Evolutionary conservation across 208 protist genomes (phyloP).

Genomic region (Leishmania gerbilli): DNA sequence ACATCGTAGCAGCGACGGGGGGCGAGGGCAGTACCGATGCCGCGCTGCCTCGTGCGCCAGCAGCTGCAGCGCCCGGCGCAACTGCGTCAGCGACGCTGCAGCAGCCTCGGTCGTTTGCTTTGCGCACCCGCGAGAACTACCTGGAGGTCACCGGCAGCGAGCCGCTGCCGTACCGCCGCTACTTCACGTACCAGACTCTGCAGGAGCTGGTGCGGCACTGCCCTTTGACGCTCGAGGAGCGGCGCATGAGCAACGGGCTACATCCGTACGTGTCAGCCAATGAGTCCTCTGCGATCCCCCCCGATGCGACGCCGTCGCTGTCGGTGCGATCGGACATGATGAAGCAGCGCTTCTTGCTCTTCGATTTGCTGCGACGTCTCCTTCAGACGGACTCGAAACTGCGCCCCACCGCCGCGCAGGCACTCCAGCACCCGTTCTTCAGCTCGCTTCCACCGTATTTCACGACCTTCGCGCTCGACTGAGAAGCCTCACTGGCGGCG

Average conservation of each 20-base stretch:
- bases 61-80: background rate
- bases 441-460: conserved; percentile 49
- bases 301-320: conserved; percentile 15
- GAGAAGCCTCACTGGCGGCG: background rate
- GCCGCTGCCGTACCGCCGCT: conserved; percentile 54
- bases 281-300: conserved; percentile 21
- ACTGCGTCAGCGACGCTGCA: background rate
- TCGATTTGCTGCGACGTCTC: conserved; percentile 65
- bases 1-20: conserved; percentile 19
- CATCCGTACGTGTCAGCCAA: conserved; percentile 37
- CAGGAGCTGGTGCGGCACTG: conserved; percentile 71
- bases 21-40: background rate
- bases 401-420: conserved; percentile 62
- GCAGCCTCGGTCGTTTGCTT: conserved; percentile 3
- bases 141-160: conserved; percentile 25
- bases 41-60: background rate
- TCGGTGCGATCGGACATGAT: conserved; percentile 59
- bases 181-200: conserved; percentile 72
- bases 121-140: conserved; percentile 26
- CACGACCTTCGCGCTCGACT: conserved; percentile 39
- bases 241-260: conserved; percentile 52
- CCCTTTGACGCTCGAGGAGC: conserved; percentile 63
- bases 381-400: conserved; percentile 56
- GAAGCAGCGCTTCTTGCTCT: conserved; percentile 75
- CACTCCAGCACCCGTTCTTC: conserved; percentile 76